Percentiles rank a stretch among this genome's conserved stretches.
These are phyloP conservation scores for Hericium coralloides DNA, from an alignment of 768 basidiomycete genomes.

Conservation along the genomic window DNA sequence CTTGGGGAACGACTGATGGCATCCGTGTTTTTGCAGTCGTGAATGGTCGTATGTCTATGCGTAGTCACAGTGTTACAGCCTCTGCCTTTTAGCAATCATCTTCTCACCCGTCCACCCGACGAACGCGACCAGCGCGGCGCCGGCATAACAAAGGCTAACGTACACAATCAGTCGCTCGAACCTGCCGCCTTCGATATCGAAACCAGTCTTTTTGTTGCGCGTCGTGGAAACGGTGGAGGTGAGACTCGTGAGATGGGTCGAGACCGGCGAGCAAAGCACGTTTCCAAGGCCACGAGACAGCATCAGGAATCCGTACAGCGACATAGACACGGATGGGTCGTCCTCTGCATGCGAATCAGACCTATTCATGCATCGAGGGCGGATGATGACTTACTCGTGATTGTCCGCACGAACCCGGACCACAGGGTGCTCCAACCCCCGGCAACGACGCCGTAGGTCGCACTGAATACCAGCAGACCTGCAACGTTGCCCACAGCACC, in stretches of 20 bases:
- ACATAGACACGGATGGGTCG: constrained; percentile 15
- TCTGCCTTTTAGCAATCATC: background rate
- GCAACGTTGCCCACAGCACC: constrained; percentile 19
- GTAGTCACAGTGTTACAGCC: no score
- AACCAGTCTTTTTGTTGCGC: background rate
- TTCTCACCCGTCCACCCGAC: background rate
- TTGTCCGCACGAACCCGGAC: constrained; percentile 19
- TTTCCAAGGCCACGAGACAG: constrained; percentile 19
- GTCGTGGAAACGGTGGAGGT: background rate
- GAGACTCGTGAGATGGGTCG: constrained; percentile 7
- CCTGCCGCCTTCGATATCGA: background rate
- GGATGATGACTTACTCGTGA: constrained; percentile 14
- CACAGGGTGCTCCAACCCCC: constrained; percentile 25
- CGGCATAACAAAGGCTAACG: background rate
- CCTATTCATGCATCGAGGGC: background rate
- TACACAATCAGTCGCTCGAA: background rate
- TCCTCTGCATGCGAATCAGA: constrained; percentile 12
- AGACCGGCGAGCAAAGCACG: constrained; percentile 20
- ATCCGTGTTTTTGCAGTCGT: background rate
- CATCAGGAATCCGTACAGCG: constrained; percentile 16
- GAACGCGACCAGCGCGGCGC: background rate
- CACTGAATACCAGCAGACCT: constrained; percentile 20
- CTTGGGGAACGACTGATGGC: background rate
- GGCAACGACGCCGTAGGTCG: constrained; percentile 23
- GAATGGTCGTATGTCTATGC: background rate